Conservation (phyloP, 1,139 yeast genomes). For the Saccharomycopsis phalli region DNA sequence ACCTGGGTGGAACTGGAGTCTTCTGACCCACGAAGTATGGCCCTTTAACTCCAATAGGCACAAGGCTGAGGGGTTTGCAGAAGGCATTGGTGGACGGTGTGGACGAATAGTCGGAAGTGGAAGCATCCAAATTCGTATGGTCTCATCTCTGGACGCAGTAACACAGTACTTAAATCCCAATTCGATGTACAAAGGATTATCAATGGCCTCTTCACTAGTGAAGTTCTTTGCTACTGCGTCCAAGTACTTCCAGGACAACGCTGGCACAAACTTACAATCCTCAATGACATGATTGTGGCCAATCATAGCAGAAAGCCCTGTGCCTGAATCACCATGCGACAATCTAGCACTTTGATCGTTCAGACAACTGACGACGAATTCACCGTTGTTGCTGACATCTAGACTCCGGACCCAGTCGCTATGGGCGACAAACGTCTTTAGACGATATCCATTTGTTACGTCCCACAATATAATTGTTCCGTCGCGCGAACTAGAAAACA, state of each 20-base stretch:
- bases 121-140: slow-evolving; percentile 66
- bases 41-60: slow-evolving; percentile 50
- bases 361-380: slow-evolving; percentile 65
- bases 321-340: slow-evolving; percentile 55
- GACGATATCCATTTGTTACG: slow-evolving; percentile 55
- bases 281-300: slow-evolving; percentile 88
- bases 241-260: slow-evolving; percentile 33
- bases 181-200: slow-evolving; percentile 23
- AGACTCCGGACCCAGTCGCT: slow-evolving; percentile 82
- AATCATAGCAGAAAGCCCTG: slow-evolving; percentile 55
- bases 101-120: slow-evolving; percentile 52
- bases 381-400: slow-evolving; percentile 42
- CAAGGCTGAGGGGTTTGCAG: slow-evolving; percentile 52
- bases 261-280: slow-evolving; percentile 60
- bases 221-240: slow-evolving; percentile 39
- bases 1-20: slow-evolving; percentile 62
- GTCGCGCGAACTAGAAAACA: slow-evolving; percentile 76
- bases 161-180: slow-evolving; percentile 62
- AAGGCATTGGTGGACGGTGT: slow-evolving; percentile 50
- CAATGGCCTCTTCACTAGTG: slow-evolving; percentile 21
- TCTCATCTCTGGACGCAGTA: slow-evolving; percentile 76
- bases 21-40: slow-evolving; percentile 84
- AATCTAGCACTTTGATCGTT: slow-evolving; percentile 73
- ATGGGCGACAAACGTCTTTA: slow-evolving; percentile 64
- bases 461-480: slow-evolving; percentile 73